Percentiles rank a stretch among this genome's conserved stretches.
These are phyloP conservation scores for Nissolia schottii DNA, from an alignment of 306 rosid genomes.

Conservation along the genomic window DNA sequence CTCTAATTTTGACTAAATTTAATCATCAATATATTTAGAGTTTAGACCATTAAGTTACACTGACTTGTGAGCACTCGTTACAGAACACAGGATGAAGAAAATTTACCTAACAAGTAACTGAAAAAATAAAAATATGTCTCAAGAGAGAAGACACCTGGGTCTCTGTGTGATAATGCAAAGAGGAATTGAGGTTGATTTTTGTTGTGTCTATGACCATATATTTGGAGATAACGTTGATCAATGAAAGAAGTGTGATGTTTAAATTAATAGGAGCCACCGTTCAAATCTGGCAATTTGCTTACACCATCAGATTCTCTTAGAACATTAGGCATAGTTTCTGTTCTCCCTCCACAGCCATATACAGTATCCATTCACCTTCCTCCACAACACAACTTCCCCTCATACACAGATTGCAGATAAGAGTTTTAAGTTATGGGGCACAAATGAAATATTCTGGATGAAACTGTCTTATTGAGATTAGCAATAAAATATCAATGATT, in stretches of 20 bases:
- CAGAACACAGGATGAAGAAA: neutral
- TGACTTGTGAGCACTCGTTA: neutral
- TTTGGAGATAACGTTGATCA: neutral
- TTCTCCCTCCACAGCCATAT: neutral
- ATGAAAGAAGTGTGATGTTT: neutral
- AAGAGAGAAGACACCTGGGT: neutral
- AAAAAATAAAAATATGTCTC: neutral
- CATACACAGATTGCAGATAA: neutral
- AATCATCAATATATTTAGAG: neutral
- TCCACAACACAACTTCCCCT: neutral
- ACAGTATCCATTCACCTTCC: neutral
- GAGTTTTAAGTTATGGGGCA: neutral
- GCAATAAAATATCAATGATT: neutral
- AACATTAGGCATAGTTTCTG: constrained; percentile 3
- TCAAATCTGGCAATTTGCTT: neutral
- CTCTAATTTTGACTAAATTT: neutral
- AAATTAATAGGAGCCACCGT: neutral
- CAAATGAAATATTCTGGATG: neutral
- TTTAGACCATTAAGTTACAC: neutral
- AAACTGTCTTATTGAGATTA: neutral
- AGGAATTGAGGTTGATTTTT: neutral
- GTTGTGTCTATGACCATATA: neutral
- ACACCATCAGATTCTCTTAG: neutral
- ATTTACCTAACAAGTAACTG: neutral
- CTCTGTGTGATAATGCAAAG: neutral